Evolutionary conservation across 1,284 basidiomycete species (phyloP).

Genomic region (Trametes versicolor): DNA sequence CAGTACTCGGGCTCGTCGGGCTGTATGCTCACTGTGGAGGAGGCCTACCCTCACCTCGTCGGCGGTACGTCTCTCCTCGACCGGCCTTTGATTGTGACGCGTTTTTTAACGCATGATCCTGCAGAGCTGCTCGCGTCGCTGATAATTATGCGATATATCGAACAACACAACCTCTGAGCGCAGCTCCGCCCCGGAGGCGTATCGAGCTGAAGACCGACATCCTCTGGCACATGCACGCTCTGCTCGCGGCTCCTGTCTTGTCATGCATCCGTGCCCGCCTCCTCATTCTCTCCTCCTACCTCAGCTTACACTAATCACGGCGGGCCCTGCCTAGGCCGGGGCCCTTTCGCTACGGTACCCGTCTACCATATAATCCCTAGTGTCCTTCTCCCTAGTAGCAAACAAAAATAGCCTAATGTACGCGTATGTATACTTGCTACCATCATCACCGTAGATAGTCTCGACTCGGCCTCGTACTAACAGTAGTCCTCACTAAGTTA

Average conservation of each 20-base stretch:
- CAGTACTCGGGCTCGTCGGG: constrained; percentile 63
- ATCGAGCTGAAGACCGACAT: background rate
- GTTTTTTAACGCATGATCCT: constrained; percentile 4
- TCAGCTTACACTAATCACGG: constrained; percentile 17
- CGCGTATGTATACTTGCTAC: constrained; percentile 31
- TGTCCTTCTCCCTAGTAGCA: constrained; percentile 2
- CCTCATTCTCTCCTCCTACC: background rate
- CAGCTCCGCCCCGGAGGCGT: constrained; percentile 20
- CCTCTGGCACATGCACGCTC: constrained; percentile 1
- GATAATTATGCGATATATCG: constrained; percentile 74
- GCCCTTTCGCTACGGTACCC: constrained; percentile 14
- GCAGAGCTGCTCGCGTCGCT: constrained; percentile 68
- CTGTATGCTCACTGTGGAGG: constrained; percentile 69
- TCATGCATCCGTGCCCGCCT: background rate
- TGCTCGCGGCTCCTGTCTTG: background rate
- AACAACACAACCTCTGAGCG: constrained; percentile 54
- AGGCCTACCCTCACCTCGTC: constrained; percentile 62
- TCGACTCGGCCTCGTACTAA: constrained; percentile 10
- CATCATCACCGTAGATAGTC: constrained; percentile 27
- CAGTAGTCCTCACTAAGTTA: constrained; percentile 12
- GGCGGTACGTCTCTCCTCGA: constrained; percentile 52
- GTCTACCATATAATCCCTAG: constrained; percentile 27
- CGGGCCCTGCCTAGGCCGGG: constrained; percentile 20
- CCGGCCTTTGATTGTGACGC: background rate
- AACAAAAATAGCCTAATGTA: constrained; percentile 25